These are phyloP conservation scores for Wilcoxina mikolae DNA, from an alignment of 495 filamentous ascomycete genomes.

Conservation along the genomic window DNA sequence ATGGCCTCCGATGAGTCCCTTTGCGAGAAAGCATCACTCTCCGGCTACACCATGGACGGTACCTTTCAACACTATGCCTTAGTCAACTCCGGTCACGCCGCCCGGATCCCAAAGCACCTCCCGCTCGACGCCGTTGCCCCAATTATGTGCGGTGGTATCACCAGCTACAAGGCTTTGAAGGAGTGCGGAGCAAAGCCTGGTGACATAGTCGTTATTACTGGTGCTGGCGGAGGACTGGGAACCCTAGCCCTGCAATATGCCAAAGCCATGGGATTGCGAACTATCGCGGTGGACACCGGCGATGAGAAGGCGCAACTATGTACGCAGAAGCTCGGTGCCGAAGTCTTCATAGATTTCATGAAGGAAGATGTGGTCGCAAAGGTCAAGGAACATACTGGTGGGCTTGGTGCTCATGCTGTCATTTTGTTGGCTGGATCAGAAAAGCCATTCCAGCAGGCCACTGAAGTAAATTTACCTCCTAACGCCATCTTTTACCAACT, in stretches of 20 bases:
- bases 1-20: conserved; percentile 50
- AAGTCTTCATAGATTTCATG: conserved; percentile 64
- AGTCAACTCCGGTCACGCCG: conserved; percentile 69
- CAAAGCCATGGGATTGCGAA: conserved; percentile 68
- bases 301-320: conserved; percentile 62
- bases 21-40: conserved; percentile 55
- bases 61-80: conserved; percentile 86
- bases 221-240: conserved; percentile 77
- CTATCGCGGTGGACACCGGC: conserved; percentile 66
- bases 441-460: conserved; percentile 87
- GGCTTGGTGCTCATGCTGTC: conserved; percentile 75
- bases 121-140: conserved; percentile 65
- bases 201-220: conserved; percentile 70
- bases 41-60: conserved; percentile 84
- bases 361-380: conserved; percentile 64
- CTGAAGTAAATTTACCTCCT: conserved; percentile 33
- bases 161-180: conserved; percentile 86
- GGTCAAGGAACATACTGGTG: conserved; percentile 66
- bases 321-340: conserved; percentile 47
- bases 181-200: conserved; percentile 60
- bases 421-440: conserved; percentile 71
- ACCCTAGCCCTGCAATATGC: conserved; percentile 73
- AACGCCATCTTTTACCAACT: background rate
- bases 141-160: conserved; percentile 77
- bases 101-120: conserved; percentile 59